Evolutionary conservation across 768 basidiomycete genomes (phyloP).

Genomic region (Lactifluus echinatus): DNA sequence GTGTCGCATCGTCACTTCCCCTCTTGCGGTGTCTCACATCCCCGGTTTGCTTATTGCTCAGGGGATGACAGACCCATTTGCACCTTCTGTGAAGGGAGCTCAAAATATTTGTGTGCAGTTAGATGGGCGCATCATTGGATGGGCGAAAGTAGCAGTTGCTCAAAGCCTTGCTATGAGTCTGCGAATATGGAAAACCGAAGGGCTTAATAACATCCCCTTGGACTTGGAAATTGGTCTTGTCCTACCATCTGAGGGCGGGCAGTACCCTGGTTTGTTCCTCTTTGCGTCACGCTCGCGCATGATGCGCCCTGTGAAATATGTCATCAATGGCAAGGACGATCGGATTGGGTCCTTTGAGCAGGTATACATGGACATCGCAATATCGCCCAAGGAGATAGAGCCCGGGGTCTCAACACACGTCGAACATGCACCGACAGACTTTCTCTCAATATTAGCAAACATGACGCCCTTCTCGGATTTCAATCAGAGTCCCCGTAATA

Average conservation of each 20-base stretch:
- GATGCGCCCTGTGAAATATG: conserved; percentile 96
- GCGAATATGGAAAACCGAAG: conserved; percentile 93
- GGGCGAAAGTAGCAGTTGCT: conserved; percentile 70
- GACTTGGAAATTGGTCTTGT: conserved; percentile 95
- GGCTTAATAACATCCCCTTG: conserved; percentile 68
- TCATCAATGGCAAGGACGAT: conserved; percentile 79
- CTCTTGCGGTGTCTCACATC: conserved; percentile 68
- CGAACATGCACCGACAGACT: conserved; percentile 90
- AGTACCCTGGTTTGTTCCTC: conserved; percentile 92
- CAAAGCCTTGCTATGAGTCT: conserved; percentile 75
- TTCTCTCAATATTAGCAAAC: conserved; percentile 93
- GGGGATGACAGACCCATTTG: conserved; percentile 91
- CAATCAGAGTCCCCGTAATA: conserved; percentile 93
- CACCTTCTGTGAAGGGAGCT: conserved; percentile 70
- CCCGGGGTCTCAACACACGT: conserved; percentile 75
- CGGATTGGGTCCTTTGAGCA: conserved; percentile 96
- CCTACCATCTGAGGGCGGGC: conserved; percentile 78
- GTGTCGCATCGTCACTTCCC: conserved; percentile 80
- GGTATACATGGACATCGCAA: conserved; percentile 98
- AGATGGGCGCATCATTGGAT: conserved; percentile 93
- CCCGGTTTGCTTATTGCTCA: conserved; percentile 74
- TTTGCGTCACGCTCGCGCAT: conserved; percentile 84
- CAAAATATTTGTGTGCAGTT: conserved; percentile 84
- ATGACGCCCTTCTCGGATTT: conserved; percentile 99
- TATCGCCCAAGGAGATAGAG: conserved; percentile 77